Base-by-base conservation (phyloP, 495 filamentous ascomycete genomes). In the Acidomyces sp. region DNA sequence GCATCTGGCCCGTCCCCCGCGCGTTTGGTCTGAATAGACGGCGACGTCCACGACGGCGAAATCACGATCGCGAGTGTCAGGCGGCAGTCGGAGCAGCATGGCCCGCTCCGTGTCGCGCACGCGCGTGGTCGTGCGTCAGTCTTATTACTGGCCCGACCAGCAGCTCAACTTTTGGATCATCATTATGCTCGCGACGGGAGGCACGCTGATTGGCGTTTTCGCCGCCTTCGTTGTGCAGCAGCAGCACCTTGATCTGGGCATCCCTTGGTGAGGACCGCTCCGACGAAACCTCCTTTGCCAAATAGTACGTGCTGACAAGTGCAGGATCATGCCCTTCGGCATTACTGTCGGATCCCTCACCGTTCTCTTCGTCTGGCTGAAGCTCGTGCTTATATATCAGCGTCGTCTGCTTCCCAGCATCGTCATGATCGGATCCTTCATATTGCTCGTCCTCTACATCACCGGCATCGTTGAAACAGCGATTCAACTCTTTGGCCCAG, bases 81-180 rank as follows among this genome's bases (percentile, higher is more conserved):
- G 15, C 6, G 16, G 6, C 31, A 6, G 6, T 18, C 13, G 31
- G 12, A 16, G 6, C 47, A 41, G 42, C 30, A 50, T 50, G 47
- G 47, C 47, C 7, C 47, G 47, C 47, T 50, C 41, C 37, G 28
- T 18, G 23, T 33, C 29, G 15, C 19, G 36, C 12, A 36, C 41
- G 2, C 46, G 40, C 40, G 37, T 41, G 4, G 54, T 60, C 3
- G 51, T 60, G 34, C 66, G 75, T 23, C 74, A 80, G 45, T 74
- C 72, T 45, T 95, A 94, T 69, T 78, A 79, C 69, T 99, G 90
- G 90, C 92, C 92, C 2, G 84, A 92, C 53, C 63, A 82, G 41
- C 84, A 92, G 58, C 72, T 99, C 39, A 93, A 93, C 58, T 63
- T 95, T 49, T 93, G 92, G 82, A 78, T 92, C 48, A 68, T 96